Evolutionary conservation across 306 rosid genomes (phyloP).

Genomic region (Pyrus communis): DNA sequence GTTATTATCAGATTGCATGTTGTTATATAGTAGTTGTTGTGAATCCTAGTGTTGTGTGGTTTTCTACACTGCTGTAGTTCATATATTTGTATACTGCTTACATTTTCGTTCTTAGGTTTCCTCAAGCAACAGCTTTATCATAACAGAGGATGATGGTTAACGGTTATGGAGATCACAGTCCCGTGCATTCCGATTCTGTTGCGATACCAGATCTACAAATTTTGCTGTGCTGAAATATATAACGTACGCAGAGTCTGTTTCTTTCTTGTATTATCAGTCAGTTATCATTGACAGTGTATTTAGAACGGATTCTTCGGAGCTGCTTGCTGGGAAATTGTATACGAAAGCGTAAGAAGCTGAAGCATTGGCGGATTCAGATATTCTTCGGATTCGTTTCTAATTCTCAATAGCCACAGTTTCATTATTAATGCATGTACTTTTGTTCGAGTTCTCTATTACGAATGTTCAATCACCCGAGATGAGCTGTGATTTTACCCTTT

Average conservation of each 20-base stretch:
- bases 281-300: not conserved
- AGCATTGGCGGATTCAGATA: not conserved
- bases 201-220: not conserved
- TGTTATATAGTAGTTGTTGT: too few relatives aligned
- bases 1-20: too few relatives aligned
- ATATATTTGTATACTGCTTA: too few relatives aligned
- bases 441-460: not conserved
- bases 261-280: not conserved
- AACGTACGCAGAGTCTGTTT: not conserved
- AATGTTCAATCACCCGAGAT: not conserved
- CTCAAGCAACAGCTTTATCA: not conserved
- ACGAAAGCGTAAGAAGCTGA: not conserved
- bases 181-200: not conserved
- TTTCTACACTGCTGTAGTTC: too few relatives aligned
- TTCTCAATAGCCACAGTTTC: not conserved
- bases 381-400: too few relatives aligned
- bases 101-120: not conserved
- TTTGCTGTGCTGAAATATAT: not conserved
- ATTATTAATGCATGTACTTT: not conserved
- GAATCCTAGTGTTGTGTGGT: too few relatives aligned
- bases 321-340: not conserved
- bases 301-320: not conserved
- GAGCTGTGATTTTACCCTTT: not conserved
- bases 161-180: not conserved
- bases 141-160: not conserved